Conservation (phyloP, 2,329 filamentous ascomycete genomes). For the Endoconidiophora polonica region DNA sequence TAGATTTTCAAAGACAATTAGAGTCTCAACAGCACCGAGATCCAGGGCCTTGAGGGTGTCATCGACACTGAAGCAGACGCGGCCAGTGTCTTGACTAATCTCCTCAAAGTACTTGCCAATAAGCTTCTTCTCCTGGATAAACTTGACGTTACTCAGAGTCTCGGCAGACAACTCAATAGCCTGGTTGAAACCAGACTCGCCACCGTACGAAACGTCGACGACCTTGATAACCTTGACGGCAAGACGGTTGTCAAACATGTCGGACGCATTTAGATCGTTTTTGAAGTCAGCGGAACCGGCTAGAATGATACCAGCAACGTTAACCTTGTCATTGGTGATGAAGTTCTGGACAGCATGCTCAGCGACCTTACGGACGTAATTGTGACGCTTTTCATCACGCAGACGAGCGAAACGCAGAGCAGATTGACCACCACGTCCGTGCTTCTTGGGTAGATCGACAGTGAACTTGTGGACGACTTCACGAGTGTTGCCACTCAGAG, state of each 20-base stretch:
- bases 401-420: constrained; percentile 98
- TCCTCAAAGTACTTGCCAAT: constrained; percentile 99
- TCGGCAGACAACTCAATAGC: constrained; percentile 90
- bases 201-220: constrained; percentile 95
- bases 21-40: constrained; percentile 78
- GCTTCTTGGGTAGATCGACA: constrained; percentile 98
- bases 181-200: constrained; percentile 99
- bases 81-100: constrained; percentile 93
- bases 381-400: constrained; percentile 98
- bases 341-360: constrained; percentile 98
- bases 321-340: constrained; percentile 96
- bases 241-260: constrained; percentile 88
- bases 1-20: constrained; percentile 95
- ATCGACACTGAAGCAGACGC: constrained; percentile 94
- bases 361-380: constrained; percentile 97
- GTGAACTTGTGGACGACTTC: constrained; percentile 97
- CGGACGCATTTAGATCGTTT: constrained; percentile 93
- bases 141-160: constrained; percentile 97
- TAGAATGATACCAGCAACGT: constrained; percentile 86
- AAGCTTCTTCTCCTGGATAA: constrained; percentile 99
- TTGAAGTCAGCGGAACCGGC: constrained; percentile 99
- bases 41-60: constrained; percentile 95
- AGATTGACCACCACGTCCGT: constrained; percentile 99
- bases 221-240: constrained; percentile 97
- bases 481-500: constrained; percentile 89